Conservation (phyloP, 805 yeast species). For the Candida parachauliodes region DNA sequence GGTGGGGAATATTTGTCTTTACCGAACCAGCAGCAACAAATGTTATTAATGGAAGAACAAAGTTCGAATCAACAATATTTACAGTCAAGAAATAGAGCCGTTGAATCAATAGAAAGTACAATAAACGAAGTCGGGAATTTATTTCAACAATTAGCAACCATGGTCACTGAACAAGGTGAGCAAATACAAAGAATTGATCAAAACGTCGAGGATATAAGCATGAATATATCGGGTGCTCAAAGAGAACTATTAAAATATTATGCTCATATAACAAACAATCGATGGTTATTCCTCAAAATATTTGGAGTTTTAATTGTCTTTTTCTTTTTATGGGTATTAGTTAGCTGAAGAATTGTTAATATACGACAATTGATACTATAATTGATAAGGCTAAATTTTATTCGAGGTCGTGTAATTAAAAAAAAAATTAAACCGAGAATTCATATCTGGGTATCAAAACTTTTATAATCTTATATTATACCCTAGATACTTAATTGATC, state of each 20-base stretch:
- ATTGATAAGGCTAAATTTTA: too few species aligned
- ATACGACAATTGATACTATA: too few species aligned
- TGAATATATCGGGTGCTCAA: conserved; percentile 92
- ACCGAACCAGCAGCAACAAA: conserved; percentile 80
- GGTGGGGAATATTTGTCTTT: conserved; percentile 56
- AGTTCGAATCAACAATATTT: conserved; percentile 57
- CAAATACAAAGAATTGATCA: conserved; percentile 92
- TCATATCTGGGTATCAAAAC: too few species aligned
- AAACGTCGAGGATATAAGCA: conserved; percentile 87
- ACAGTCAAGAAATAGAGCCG: conserved; percentile 83
- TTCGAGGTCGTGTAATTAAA: not conserved
- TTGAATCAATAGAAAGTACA: conserved; percentile 94
- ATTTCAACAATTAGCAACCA: conserved; percentile 91
- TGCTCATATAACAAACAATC: conserved; percentile 79
- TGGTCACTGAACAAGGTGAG: conserved; percentile 98
- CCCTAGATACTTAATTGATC: too few species aligned
- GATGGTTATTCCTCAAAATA: conserved; percentile 88
- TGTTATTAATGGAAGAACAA: conserved; percentile 77
- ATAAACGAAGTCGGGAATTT: conserved; percentile 94
- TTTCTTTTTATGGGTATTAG: conserved; percentile 75
- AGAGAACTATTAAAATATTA: conserved; percentile 88
- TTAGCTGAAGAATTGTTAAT: conserved; percentile 47
- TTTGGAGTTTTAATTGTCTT: conserved; percentile 82
- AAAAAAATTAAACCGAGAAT: too few species aligned
- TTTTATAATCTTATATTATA: too few species aligned